phyloP scores from a whole-genome alignment of 2,329 filamentous ascomycete species.

The Sarocladium brachiariae region DNA sequence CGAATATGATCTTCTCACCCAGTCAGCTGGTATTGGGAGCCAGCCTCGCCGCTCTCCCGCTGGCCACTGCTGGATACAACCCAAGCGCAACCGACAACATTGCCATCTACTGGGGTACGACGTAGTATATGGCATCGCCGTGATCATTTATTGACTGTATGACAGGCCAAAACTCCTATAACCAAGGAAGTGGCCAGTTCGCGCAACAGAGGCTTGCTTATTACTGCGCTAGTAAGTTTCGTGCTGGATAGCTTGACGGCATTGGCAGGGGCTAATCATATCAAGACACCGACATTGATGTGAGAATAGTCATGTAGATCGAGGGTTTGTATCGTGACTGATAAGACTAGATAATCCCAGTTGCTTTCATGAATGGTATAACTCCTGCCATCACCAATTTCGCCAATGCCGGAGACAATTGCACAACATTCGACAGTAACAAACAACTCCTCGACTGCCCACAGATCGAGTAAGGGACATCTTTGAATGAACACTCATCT shows the following conservation, averaged over 20 bases:
- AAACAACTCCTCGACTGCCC: conserved; percentile 52
- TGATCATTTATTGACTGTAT: conserved; percentile 8
- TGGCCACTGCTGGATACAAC: not conserved
- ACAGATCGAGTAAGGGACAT: conserved; percentile 50
- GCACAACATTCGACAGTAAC: conserved; percentile 50
- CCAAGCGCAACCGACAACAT: conserved; percentile 35
- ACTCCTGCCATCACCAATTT: conserved; percentile 54
- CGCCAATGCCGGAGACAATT: conserved; percentile 55
- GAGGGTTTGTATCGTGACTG: not conserved
- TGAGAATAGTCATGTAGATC: conserved; percentile 18
- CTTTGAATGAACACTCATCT: too few relatives aligned
- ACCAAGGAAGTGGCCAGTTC: conserved; percentile 32
- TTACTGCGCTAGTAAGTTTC: conserved; percentile 51
- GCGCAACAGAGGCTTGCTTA: conserved; percentile 48
- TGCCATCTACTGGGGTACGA: conserved; percentile 59
- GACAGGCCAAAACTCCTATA: conserved; percentile 53
- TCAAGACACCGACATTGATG: conserved; percentile 39
- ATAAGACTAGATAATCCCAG: conserved; percentile 42
- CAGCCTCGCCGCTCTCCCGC: not conserved
- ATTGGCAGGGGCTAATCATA: conserved; percentile 11
- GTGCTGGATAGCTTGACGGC: not conserved
- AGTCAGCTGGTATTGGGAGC: not conserved
- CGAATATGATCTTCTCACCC: not conserved
- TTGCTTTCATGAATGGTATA: conserved; percentile 57
- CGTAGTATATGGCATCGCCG: not conserved